Percentiles rank a stretch among this genome's conserved stretches.
Evolutionary conservation across 306 rosid genomes (phyloP).

Genomic region (Astragalus glycyphyllos): DNA sequence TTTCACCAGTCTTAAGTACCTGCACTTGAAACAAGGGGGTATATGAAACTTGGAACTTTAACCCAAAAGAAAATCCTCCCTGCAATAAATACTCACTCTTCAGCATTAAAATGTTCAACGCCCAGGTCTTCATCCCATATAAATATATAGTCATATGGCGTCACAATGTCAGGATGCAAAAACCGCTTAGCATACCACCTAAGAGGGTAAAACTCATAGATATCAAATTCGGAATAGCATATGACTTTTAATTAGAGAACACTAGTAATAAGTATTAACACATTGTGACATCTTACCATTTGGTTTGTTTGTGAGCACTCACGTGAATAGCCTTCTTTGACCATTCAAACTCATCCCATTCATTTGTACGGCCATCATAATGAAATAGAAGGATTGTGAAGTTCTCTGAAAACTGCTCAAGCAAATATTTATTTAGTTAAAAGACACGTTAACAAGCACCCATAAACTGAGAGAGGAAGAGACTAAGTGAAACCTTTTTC

Average conservation of each 20-base stretch:
- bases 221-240: slow-evolving; percentile 23
- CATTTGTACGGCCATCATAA: slow-evolving; percentile 91
- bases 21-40: slow-evolving; percentile 41
- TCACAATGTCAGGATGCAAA: slow-evolving; percentile 96
- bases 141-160: slow-evolving; percentile 97
- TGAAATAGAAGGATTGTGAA: slow-evolving; percentile 93
- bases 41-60: slow-evolving; percentile 8
- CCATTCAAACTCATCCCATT: slow-evolving; percentile 98
- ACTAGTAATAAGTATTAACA: neutral
- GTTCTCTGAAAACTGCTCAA: slow-evolving; percentile 83
- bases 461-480: slow-evolving; percentile 38
- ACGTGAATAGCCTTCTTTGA: slow-evolving; percentile 91
- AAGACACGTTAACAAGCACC: slow-evolving; percentile 19
- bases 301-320: slow-evolving; percentile 87
- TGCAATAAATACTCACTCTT: slow-evolving; percentile 72
- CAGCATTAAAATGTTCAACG: slow-evolving; percentile 91
- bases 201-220: slow-evolving; percentile 11
- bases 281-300: slow-evolving; percentile 65
- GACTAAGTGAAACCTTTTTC: slow-evolving; percentile 68
- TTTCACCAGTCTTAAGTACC: slow-evolving; percentile 81
- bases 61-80: slow-evolving; percentile 5
- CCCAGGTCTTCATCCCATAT: slow-evolving; percentile 99
- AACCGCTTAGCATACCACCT: slow-evolving; percentile 99
- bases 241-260: slow-evolving; percentile 16
- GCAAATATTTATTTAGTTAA: slow-evolving; percentile 40